Evolutionary conservation across 2,329 filamentous ascomycete species (phyloP).

Genomic region (Pyrenochaeta sp.): DNA sequence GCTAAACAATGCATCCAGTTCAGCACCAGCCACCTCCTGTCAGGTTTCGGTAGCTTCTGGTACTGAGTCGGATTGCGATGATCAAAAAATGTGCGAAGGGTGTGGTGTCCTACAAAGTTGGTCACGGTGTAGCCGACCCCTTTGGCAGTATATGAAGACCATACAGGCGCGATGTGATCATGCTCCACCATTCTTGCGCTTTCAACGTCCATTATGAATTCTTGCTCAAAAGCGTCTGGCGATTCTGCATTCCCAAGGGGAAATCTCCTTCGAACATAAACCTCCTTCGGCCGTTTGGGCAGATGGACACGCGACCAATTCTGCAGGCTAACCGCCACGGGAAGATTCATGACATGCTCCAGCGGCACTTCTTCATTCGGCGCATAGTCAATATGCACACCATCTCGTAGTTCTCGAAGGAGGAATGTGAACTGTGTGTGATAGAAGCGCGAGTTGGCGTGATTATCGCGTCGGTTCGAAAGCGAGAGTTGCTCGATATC

Average conservation of each 20-base stretch:
- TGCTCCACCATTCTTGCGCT: slow-evolving; percentile 68
- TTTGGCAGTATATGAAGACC: slow-evolving; percentile 73
- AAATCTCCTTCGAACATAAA: slow-evolving; percentile 67
- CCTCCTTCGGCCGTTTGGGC: slow-evolving; percentile 66
- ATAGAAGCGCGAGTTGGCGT: slow-evolving; percentile 74
- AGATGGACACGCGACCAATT: slow-evolving; percentile 70
- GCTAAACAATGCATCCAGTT: slow-evolving; percentile 80
- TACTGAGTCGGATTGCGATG: slow-evolving; percentile 67
- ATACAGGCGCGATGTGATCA: slow-evolving; percentile 74
- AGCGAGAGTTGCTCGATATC: slow-evolving; percentile 71
- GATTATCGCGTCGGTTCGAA: slow-evolving; percentile 66
- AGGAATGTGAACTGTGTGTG: slow-evolving; percentile 75
- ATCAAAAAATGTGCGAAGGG: slow-evolving; percentile 71
- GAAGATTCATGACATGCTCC: slow-evolving; percentile 69
- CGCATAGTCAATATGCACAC: slow-evolving; percentile 69
- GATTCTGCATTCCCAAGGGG: slow-evolving; percentile 55
- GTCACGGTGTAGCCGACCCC: slow-evolving; percentile 72
- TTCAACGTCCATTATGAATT: slow-evolving; percentile 69
- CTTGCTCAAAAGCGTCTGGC: slow-evolving; percentile 45
- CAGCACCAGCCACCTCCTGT: slow-evolving; percentile 67
- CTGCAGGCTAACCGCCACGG: slow-evolving; percentile 56
- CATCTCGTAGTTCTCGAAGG: slow-evolving; percentile 68
- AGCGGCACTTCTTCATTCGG: slow-evolving; percentile 75
- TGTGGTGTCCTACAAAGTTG: slow-evolving; percentile 72
- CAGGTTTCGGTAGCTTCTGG: slow-evolving; percentile 68